Conservation (phyloP, 78 protist genomes). For the Ministeria vibrans region DNA sequence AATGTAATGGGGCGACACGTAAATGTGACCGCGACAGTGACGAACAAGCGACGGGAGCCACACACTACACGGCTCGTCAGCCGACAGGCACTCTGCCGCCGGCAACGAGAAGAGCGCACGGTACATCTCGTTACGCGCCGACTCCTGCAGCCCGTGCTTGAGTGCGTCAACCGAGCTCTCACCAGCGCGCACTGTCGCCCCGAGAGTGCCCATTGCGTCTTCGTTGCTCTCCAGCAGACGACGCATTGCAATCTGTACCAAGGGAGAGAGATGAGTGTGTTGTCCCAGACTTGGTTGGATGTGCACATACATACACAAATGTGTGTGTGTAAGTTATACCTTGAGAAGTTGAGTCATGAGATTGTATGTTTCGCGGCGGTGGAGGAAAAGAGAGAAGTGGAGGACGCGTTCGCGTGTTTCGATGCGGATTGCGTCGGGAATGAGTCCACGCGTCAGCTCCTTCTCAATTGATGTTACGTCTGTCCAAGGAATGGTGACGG, state of each 20-base stretch:
- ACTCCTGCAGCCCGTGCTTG: background rate
- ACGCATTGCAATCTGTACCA: background rate
- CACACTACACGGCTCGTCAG: background rate
- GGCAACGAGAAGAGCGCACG: background rate
- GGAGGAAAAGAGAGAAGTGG: background rate
- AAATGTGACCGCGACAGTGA: background rate
- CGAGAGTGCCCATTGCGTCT: background rate
- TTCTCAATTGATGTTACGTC: background rate
- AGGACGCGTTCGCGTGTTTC: background rate
- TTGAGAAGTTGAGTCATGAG: background rate
- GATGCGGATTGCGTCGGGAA: conserved; percentile 1
- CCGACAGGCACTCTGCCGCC: background rate
- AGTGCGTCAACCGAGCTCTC: background rate
- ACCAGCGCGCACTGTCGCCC: background rate
- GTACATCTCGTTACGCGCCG: background rate
- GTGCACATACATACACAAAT: too few relatives aligned
- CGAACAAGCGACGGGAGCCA: background rate
- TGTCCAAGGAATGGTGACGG: background rate
- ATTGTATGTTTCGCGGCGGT: background rate
- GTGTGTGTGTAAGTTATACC: too few relatives aligned
- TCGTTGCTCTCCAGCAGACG: conserved; percentile 1
- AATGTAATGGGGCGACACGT: background rate
- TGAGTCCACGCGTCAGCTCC: background rate
- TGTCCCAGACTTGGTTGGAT: too few relatives aligned
- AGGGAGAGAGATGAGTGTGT: too few relatives aligned